Base-by-base conservation (phyloP, 2,329 filamentous ascomycete genomes). In the Triangularia setosa region DNA sequence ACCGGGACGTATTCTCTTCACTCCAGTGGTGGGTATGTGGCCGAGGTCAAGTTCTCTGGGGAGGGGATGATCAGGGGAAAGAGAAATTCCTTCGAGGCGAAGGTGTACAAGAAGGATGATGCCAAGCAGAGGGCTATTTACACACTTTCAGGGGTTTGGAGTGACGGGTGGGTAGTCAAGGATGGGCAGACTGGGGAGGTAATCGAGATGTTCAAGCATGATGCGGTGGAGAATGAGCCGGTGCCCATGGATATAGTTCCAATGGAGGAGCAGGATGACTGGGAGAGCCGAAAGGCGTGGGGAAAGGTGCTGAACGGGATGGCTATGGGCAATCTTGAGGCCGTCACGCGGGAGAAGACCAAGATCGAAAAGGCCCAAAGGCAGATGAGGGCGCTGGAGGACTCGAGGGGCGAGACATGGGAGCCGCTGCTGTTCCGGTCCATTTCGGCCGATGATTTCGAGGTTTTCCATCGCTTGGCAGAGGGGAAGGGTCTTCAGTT, bases 251-350 rank as follows among this genome's bases (percentile, higher is more conserved):
- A 74, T 2, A 69, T 79, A 1, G 71, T 69, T 2, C 84, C 88
- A 0, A 71, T 90, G 7, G 87, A 90, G 44, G 76, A 89, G 65
- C 92, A 96, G 77, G 90, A 94, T 68, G 84, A 90, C 1, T 88
- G 92, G 72, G 93, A 97, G 79, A 90, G 90, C 8, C 84, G 92
- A 11, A 84, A 87, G 44, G 93, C 93, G 0, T 97, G 93, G 93
- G 80, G 81, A 30, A 89, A 89, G 67, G 92, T 97, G 2, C 88
- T 91, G 0, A 81, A 83, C 2, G 90, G 87, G 24, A 90, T 97
- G 64, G 77, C 81, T n/a, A 82, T 81, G 64, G 90, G 90, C 24
- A 89, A 97, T 72, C 90, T 94, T 83, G 87, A 92, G 63, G 80
- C 81, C 5, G 90, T 90, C 0, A 85, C 86, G 0, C 76, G 77